phyloP scores from a whole-genome alignment of 345 rosid species.

The Sisymbrium altissimum region DNA sequence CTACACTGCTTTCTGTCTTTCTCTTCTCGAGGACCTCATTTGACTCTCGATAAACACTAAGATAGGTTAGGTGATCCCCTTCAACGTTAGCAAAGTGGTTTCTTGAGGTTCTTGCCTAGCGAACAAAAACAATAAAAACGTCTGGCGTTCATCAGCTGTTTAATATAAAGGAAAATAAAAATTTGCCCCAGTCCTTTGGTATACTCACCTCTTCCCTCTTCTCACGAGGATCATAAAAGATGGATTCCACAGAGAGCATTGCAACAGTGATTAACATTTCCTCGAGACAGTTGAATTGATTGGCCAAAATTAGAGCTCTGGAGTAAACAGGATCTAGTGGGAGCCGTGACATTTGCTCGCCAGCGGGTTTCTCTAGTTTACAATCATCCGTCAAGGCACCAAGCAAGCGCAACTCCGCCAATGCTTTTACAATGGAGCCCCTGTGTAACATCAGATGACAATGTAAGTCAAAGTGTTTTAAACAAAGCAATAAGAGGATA shows the following conservation, averaged over 20 bases:
- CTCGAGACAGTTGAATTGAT: slow-evolving; percentile 79
- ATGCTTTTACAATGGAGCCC: slow-evolving; percentile 66
- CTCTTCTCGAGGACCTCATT: slow-evolving; percentile 65
- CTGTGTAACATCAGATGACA: slow-evolving; percentile 45
- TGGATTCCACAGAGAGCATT: slow-evolving; percentile 85
- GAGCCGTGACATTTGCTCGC: slow-evolving; percentile 89
- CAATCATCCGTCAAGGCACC: slow-evolving; percentile 91
- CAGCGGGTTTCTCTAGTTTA: slow-evolving; percentile 73
- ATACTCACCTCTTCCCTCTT: slow-evolving; percentile 70
- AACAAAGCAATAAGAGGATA: not conserved
- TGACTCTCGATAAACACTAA: slow-evolving; percentile 74
- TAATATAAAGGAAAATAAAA: not conserved
- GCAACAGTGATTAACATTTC: slow-evolving; percentile 94
- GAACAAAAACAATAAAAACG: slow-evolving; percentile 15
- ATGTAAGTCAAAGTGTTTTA: not conserved
- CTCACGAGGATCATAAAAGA: slow-evolving; percentile 76
- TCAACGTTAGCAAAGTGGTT: slow-evolving; percentile 82
- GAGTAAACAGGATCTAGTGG: slow-evolving; percentile 89
- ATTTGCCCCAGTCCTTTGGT: not conserved
- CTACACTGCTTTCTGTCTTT: slow-evolving; percentile 38
- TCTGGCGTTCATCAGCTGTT: not conserved
- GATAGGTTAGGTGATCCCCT: slow-evolving; percentile 84
- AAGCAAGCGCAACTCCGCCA: slow-evolving; percentile 73
- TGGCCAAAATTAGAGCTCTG: slow-evolving; percentile 79
- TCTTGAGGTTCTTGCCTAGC: slow-evolving; percentile 67